Evolutionary conservation across 129 eudicot genomes (phyloP).

Genomic region (Rutidosis leptorrhynchoides): DNA sequence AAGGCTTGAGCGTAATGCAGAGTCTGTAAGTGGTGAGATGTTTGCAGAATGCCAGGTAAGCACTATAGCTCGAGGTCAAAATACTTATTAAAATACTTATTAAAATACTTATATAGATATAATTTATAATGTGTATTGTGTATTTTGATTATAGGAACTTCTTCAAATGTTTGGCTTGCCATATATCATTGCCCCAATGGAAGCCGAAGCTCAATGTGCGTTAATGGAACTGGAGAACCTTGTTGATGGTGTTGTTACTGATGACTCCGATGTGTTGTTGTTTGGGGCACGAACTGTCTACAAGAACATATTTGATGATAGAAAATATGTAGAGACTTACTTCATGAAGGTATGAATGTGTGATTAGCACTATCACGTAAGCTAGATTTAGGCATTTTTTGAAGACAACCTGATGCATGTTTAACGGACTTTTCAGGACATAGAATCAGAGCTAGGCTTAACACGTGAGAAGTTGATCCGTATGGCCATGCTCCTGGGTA

Average conservation of each 20-base stretch:
- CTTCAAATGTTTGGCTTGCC: constrained; percentile 99
- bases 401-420: neutral
- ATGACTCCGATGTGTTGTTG: constrained; percentile 90
- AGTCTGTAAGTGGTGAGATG: constrained; percentile 88
- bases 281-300: constrained; percentile 91
- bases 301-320: constrained; percentile 95
- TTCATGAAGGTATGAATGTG: constrained; percentile 64
- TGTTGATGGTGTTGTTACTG: constrained; percentile 98
- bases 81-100: neutral
- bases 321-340: constrained; percentile 96
- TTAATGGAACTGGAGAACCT: constrained; percentile 84
- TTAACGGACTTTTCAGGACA: constrained; percentile 50
- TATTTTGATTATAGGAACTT: constrained; percentile 58
- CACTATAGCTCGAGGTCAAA: neutral
- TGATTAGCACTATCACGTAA: constrained; percentile 1
- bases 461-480: constrained; percentile 74
- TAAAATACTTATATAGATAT: neutral
- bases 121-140: neutral
- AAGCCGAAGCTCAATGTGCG: constrained; percentile 99
- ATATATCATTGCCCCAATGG: constrained; percentile 97
- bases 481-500: constrained; percentile 93
- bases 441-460: constrained; percentile 88
- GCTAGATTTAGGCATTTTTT: neutral
- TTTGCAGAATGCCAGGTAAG: constrained; percentile 93
- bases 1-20: constrained; percentile 89